Percentiles rank a stretch among this genome's conserved stretches.
Evolutionary conservation across 2,329 filamentous ascomycete species (phyloP).

Genomic region (Huntiella omanensis): DNA sequence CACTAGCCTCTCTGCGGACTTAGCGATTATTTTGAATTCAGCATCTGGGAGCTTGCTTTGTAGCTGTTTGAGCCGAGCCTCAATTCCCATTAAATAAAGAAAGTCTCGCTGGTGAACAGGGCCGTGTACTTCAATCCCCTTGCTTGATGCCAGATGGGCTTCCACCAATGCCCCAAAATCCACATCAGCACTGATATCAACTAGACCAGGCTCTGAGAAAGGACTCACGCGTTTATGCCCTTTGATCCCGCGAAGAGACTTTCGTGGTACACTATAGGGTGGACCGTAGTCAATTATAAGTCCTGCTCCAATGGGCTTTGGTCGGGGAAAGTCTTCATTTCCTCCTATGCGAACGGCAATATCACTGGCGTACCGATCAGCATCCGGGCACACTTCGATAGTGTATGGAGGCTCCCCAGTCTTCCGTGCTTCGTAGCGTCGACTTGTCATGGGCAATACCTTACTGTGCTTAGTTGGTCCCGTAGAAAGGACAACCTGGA

Average conservation of each 20-base stretch:
- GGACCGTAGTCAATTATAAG: constrained; percentile 95
- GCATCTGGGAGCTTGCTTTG: constrained; percentile 24
- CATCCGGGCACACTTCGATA: constrained; percentile 82
- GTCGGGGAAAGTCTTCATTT: constrained; percentile 32
- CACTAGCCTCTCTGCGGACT: constrained; percentile 65
- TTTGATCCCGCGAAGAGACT: constrained; percentile 78
- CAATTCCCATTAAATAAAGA: constrained; percentile 63
- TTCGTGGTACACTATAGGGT: constrained; percentile 51
- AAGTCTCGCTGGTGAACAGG: constrained; percentile 75
- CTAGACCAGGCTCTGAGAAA: constrained; percentile 59
- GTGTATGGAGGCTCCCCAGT: constrained; percentile 39
- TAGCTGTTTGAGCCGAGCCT: constrained; percentile 51
- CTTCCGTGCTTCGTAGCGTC: constrained; percentile 61
- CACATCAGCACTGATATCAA: constrained; percentile 82
- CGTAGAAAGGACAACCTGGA: constrained; percentile 65
- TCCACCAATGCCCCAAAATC: constrained; percentile 82
- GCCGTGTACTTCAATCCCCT: constrained; percentile 77
- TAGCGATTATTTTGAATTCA: constrained; percentile 41
- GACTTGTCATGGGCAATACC: constrained; percentile 65
- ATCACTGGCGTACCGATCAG: constrained; percentile 58
- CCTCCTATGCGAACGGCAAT: constrained; percentile 77
- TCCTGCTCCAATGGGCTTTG: constrained; percentile 57
- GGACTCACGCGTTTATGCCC: constrained; percentile 60
- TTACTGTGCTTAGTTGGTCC: constrained; percentile 62
- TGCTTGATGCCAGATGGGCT: constrained; percentile 53